phyloP scores from a whole-genome alignment of 106 monocot species.

The Dendrobium huoshanense region DNA sequence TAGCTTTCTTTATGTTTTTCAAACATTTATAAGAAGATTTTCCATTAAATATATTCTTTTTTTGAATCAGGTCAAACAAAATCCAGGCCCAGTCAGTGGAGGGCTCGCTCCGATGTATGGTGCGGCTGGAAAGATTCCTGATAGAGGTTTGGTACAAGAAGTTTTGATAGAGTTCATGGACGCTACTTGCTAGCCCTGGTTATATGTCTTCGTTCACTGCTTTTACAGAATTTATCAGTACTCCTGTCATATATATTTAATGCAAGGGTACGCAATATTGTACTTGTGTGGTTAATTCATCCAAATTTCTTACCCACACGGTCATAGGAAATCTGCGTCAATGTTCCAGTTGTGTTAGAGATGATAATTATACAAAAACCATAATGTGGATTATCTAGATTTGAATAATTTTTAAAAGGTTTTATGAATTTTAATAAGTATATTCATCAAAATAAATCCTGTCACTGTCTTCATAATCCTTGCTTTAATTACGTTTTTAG shows the following conservation, averaged over 20 bases:
- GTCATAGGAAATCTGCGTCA: background rate
- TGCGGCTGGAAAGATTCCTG: constrained; percentile 97
- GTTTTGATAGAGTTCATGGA: constrained; percentile 91
- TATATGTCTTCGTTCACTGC: background rate
- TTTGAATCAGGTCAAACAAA: constrained; percentile 58
- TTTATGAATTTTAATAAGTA: background rate
- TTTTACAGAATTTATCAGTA: background rate
- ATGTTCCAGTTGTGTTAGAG: background rate
- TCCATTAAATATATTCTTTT: background rate
- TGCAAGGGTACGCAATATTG: background rate
- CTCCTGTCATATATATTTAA: background rate
- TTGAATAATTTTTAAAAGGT: background rate
- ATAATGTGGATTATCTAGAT: background rate
- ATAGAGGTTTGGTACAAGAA: constrained; percentile 72
- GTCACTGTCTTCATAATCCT: background rate
- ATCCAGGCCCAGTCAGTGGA: constrained; percentile 78
- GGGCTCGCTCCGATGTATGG: constrained; percentile 91
- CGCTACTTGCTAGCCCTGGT: constrained; percentile 35
- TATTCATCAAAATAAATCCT: background rate
- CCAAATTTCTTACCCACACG: background rate
- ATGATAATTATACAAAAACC: background rate
- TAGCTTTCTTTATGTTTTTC: background rate
- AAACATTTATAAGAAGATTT: background rate
- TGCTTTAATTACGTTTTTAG: background rate
- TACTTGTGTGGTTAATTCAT: background rate